Evolutionary conservation across 2,329 filamentous ascomycete species (phyloP).

Genomic region (Claviceps digitariae): DNA sequence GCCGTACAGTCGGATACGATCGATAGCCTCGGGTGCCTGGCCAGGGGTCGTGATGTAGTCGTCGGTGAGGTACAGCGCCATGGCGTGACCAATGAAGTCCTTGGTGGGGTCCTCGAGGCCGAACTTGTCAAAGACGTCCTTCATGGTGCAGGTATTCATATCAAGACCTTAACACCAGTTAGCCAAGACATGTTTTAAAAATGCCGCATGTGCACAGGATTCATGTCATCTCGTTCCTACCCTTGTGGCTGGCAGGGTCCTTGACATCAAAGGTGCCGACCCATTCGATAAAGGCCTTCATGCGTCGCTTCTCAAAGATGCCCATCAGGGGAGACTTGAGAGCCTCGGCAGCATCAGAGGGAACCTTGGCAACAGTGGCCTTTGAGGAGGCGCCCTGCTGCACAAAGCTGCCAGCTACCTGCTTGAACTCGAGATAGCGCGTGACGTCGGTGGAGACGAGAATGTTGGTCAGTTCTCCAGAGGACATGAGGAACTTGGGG

Average conservation of each 20-base stretch:
- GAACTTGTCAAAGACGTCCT: constrained; percentile 98
- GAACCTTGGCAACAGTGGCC: constrained; percentile 92
- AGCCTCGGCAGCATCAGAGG: constrained; percentile 81
- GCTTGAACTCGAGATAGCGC: constrained; percentile 81
- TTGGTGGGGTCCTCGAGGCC: constrained; percentile 77
- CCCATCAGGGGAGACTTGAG: constrained; percentile 91
- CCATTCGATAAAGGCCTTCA: constrained; percentile 95
- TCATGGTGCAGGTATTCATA: constrained; percentile 72
- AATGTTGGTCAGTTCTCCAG: constrained; percentile 96
- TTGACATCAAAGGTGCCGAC: constrained; percentile 73
- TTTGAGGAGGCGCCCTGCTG: constrained; percentile 74
- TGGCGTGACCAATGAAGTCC: constrained; percentile 95
- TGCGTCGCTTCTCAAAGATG: constrained; percentile 91
- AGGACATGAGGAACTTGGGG: constrained; percentile 96
- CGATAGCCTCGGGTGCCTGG: constrained; percentile 68
- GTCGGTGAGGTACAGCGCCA: constrained; percentile 90
- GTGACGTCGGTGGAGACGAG: constrained; percentile 91
- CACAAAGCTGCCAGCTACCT: constrained; percentile 91
- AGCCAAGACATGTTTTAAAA: constrained; percentile 5
- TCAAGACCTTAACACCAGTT: constrained; percentile 51
- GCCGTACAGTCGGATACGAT: constrained; percentile 89
- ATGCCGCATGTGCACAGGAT: not conserved
- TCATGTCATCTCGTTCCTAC: constrained; percentile 31
- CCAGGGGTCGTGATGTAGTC: constrained; percentile 67
- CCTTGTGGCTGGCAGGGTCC: constrained; percentile 78